phyloP scores from a whole-genome alignment of 306 rosid species.

The Fragaria ananassa region DNA sequence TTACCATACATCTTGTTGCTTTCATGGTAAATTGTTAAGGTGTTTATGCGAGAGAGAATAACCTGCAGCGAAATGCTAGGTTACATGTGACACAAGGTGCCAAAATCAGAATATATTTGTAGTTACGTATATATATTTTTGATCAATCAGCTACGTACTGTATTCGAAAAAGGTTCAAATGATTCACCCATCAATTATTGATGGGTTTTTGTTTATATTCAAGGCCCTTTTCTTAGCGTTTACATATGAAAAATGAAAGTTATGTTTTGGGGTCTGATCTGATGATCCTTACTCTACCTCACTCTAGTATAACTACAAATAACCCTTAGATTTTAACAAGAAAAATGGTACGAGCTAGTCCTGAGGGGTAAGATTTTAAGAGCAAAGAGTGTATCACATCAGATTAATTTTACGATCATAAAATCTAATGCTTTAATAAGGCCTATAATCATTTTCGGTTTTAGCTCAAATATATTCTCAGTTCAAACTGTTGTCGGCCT shows the following conservation, averaged over 20 bases:
- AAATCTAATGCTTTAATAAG: background rate
- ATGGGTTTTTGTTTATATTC: background rate
- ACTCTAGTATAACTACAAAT: too few relatives aligned
- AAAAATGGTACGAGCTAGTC: background rate
- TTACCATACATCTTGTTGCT: background rate
- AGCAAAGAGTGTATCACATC: background rate
- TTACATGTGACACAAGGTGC: slow-evolving; percentile 4
- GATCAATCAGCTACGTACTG: background rate
- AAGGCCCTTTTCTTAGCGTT: background rate
- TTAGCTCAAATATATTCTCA: background rate
- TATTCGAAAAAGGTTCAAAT: background rate
- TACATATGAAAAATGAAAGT: too few relatives aligned
- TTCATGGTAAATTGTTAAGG: background rate
- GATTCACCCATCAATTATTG: background rate
- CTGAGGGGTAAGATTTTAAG: background rate
- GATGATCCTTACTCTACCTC: too few relatives aligned
- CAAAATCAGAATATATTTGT: background rate
- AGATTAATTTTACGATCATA: too few relatives aligned
- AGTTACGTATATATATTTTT: too few relatives aligned
- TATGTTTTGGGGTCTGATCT: too few relatives aligned
- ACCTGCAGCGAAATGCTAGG: background rate
- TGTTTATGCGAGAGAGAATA: background rate
- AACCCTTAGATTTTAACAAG: background rate
- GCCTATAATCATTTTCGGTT: too few relatives aligned
- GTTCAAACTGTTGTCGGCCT: background rate